Base-by-base conservation (phyloP, 2,329 filamentous ascomycete genomes). In the Hymenoscyphus albidus region DNA sequence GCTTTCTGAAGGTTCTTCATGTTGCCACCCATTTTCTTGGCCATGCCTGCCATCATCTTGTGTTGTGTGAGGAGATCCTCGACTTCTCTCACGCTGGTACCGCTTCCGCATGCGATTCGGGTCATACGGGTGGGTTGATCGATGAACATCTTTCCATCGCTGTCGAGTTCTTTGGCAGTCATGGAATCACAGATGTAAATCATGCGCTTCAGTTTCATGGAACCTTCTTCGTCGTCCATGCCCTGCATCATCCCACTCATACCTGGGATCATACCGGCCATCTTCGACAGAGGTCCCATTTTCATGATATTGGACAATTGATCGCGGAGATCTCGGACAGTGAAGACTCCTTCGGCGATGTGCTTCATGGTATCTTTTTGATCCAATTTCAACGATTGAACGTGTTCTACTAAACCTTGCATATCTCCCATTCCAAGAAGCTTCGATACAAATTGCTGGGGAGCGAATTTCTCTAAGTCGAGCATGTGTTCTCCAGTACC, bases 321-420 rank as follows among this genome's bases (percentile, higher is more conserved):
- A 76, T 99, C 95, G 22, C 95, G 88, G 70, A 99, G 84, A 76
- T 99, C 95, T 63, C 95, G 90, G 40, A 99, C 85, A 0, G 95
- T 97, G 78, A 98, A 99, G 68, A 97, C 93, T 63, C 95, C 95
- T 74, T 97, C 94, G 6, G 92, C 90, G 70, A 99, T 96, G 80
- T 99, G 94, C 82, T 99, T 99, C 84, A 99, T 97, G 3, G 95
- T 98, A 73, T 98, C 94, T 79, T 99, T 98, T 71, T 97, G 95
- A 77, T 98, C 93, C 59, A 97, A 85, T 76, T 96, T 97, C 61
- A 99, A 85, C 39, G 90, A 92, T 76, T 99, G 95, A 1, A 99
- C 95, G 75, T 99, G 95, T 78, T 99, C 95, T 12, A 99, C 91
- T 39, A 99, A 80, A 0, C 95, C 94, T 32, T 91, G 89, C 83